Percentiles rank a stretch among this genome's conserved stretches.
phyloP scores from a whole-genome alignment of 768 basidiomycete genomes.

The Boletus subcaerulescens region DNA sequence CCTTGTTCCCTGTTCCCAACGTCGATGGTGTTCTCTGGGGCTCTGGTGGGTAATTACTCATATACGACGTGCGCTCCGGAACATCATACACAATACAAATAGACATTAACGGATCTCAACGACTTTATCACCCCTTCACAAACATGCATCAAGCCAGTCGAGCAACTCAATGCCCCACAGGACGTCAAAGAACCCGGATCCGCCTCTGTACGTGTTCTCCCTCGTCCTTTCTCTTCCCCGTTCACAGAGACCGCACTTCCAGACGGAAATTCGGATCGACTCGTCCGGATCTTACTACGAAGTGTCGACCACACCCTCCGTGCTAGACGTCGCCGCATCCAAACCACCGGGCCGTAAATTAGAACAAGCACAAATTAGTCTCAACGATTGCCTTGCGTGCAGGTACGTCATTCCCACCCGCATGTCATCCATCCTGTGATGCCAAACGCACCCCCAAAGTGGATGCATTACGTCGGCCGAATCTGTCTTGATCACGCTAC shows the following conservation, averaged over 20 bases:
- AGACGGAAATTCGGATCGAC: conserved; percentile 95
- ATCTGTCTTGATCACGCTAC: conserved; percentile 92
- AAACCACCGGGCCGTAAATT: conserved; percentile 54
- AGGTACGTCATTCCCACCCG: conserved; percentile 55
- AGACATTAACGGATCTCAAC: conserved; percentile 93
- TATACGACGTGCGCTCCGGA: not conserved
- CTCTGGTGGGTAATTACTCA: conserved; percentile 50
- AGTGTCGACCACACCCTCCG: conserved; percentile 42
- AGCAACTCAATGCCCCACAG: conserved; percentile 45
- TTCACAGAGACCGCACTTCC: conserved; percentile 3
- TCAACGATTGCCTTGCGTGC: conserved; percentile 98
- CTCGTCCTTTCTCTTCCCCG: not conserved
- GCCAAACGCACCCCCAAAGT: conserved; percentile 40
- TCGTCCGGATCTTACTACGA: conserved; percentile 85
- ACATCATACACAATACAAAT: conserved; percentile 6
- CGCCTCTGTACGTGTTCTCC: conserved; percentile 37
- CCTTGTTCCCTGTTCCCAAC: not conserved
- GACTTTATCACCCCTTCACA: conserved; percentile 97
- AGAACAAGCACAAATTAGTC: conserved; percentile 89
- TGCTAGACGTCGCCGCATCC: conserved; percentile 10
- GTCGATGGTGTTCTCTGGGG: conserved; percentile 83
- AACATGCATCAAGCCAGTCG: conserved; percentile 95
- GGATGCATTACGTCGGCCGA: conserved; percentile 99
- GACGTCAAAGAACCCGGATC: conserved; percentile 39
- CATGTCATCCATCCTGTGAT: not conserved